These are phyloP conservation scores for Dothistroma septosporum DNA, from an alignment of 2,329 filamentous ascomycete species.

Conservation along the genomic window DNA sequence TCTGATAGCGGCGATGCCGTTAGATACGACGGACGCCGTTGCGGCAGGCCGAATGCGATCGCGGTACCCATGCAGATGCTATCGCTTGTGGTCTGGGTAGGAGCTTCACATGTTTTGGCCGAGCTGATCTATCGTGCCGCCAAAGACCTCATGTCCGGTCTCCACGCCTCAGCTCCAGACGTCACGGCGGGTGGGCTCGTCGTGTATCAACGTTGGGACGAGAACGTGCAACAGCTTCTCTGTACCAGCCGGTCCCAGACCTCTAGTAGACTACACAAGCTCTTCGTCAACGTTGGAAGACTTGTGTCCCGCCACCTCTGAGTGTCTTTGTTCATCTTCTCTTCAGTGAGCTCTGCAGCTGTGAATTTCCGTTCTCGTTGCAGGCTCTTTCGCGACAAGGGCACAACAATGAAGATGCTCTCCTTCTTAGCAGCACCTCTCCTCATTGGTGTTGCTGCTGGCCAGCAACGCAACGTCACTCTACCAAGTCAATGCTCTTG, in stretches of 20 bases:
- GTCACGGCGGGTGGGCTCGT: neutral
- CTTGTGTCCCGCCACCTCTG: neutral
- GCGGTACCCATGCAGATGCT: neutral
- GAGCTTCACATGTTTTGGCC: constrained; percentile 3
- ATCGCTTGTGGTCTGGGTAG: neutral
- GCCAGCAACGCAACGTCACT: constrained; percentile 16
- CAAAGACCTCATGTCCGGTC: neutral
- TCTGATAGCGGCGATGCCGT: neutral
- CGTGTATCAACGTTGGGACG: neutral
- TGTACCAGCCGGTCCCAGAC: neutral
- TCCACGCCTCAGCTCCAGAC: neutral
- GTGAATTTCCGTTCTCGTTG: neutral
- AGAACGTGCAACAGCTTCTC: neutral
- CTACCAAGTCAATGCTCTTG: constrained; percentile 39
- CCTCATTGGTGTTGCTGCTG: constrained; percentile 11
- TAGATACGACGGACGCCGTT: neutral
- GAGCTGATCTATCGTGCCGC: neutral
- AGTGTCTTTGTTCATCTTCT: neutral
- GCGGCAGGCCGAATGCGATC: neutral
- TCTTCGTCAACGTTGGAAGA: neutral
- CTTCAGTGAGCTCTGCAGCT: neutral
- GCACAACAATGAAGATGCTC: constrained; percentile 9
- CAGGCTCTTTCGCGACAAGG: neutral
- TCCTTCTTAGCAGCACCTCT: constrained; percentile 6
- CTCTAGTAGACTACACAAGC: neutral